phyloP scores from a whole-genome alignment of 106 monocot species.

The Platanthera zijinensis region DNA sequence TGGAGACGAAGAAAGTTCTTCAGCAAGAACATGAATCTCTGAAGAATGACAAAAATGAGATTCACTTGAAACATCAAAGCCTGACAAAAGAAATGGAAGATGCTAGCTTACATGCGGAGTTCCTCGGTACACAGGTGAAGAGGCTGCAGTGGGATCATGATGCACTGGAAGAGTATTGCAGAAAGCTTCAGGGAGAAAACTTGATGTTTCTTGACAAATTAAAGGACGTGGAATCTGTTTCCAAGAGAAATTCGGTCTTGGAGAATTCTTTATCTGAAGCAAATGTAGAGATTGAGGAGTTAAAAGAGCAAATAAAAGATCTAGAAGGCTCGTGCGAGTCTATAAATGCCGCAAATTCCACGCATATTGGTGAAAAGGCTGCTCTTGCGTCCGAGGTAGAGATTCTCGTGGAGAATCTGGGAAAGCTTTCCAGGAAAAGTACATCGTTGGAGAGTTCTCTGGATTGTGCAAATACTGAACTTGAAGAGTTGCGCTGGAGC shows the following conservation, averaged over 20 bases:
- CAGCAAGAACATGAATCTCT: constrained; percentile 23
- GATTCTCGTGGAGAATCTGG: constrained; percentile 11
- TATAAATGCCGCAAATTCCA: constrained; percentile 16
- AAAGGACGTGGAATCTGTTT: constrained; percentile 21
- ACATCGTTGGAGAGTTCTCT: constrained; percentile 27
- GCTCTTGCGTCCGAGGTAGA: constrained; percentile 25
- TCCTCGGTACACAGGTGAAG: constrained; percentile 39
- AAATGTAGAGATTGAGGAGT: constrained; percentile 29
- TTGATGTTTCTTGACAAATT: constrained; percentile 21
- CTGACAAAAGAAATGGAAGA: constrained; percentile 36
- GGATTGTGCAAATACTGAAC: constrained; percentile 29
- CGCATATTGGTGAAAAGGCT: constrained; percentile 26
- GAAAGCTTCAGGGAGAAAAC: constrained; percentile 40
- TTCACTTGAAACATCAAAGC: constrained; percentile 26
- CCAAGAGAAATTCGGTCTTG: constrained; percentile 19
- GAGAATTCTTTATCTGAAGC: constrained; percentile 40
- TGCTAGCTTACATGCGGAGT: constrained; percentile 21
- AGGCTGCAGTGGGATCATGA: constrained; percentile 35
- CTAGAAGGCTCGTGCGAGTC: constrained; percentile 20
- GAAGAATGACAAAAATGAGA: constrained; percentile 28
- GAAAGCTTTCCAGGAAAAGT: constrained; percentile 33
- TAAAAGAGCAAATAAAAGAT: constrained; percentile 21
- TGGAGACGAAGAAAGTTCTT: constrained; percentile 32
- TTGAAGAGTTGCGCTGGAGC: constrained; percentile 24
- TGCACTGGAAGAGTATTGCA: constrained; percentile 39